phyloP scores from a whole-genome alignment of 2,329 filamentous ascomycete genomes.

The Colletotrichum sp. region DNA sequence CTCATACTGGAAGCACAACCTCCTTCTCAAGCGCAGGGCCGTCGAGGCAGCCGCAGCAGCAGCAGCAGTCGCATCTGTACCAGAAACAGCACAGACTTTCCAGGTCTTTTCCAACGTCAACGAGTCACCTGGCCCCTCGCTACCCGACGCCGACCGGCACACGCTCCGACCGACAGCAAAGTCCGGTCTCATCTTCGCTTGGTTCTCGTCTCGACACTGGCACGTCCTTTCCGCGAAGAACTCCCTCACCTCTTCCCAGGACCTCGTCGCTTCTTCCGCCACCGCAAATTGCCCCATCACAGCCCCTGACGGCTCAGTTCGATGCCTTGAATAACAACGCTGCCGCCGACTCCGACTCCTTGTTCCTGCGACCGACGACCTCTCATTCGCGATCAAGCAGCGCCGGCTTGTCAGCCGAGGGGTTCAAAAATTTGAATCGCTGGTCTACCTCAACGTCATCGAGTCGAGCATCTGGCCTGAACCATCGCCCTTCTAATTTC shows the following conservation, averaged over 20 bases:
- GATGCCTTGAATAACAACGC: neutral
- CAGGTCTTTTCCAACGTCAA: neutral
- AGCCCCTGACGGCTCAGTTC: neutral
- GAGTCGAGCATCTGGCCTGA: constrained; percentile 31
- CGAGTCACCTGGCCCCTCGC: constrained; percentile 2
- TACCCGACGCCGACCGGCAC: neutral
- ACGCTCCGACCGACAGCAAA: constrained; percentile 5
- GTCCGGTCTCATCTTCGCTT: constrained; percentile 16
- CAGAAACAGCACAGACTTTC: constrained; percentile 16
- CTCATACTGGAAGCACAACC: neutral
- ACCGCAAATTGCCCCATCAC: neutral
- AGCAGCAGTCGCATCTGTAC: neutral
- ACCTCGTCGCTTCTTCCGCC: constrained; percentile 7
- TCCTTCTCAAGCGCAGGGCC: neutral
- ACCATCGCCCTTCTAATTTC: neutral
- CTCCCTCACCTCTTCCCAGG: neutral
- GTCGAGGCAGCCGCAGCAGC: neutral
- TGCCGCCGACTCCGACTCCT: neutral
- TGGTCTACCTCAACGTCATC: constrained; percentile 55
- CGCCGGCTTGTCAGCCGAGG: constrained; percentile 38
- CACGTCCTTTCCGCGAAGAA: neutral
- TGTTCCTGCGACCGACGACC: neutral
- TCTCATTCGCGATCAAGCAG: constrained; percentile 39
- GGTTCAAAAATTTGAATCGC: constrained; percentile 49
- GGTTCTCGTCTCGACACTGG: constrained; percentile 6